A percentile compares a stretch with the other conserved stretches of the same genome.
Evolutionary conservation across 2,329 filamentous ascomycete genomes (phyloP).

Genomic region (Colletotrichum euphorbiae): DNA sequence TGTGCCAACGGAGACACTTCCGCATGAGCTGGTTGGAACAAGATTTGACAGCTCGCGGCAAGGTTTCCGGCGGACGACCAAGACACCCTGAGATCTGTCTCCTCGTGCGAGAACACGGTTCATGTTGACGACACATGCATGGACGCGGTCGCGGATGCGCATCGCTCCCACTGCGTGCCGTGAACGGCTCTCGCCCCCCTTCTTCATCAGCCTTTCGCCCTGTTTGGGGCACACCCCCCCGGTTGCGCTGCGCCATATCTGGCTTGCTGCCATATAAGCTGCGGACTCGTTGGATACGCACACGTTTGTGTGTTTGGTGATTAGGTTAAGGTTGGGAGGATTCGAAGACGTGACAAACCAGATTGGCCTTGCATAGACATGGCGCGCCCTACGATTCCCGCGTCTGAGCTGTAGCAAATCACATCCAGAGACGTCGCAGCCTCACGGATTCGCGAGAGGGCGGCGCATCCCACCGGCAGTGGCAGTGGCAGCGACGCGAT

Average conservation of each 20-base stretch:
- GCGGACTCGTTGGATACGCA: too few species aligned
- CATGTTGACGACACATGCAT: neutral
- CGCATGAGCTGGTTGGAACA: neutral
- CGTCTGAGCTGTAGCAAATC: neutral
- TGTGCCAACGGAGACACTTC: neutral
- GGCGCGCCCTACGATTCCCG: neutral
- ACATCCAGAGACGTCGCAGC: too few species aligned
- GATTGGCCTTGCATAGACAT: neutral
- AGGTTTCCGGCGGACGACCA: neutral
- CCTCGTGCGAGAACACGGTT: neutral
- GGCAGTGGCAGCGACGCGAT: too few species aligned
- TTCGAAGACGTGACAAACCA: constrained; percentile 10
- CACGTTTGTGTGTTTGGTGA: neutral
- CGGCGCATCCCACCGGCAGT: too few species aligned
- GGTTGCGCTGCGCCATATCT: too few species aligned
- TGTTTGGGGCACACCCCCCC: too few species aligned
- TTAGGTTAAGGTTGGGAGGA: constrained; percentile 17
- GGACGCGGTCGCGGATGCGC: neutral
- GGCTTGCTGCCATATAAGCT: too few species aligned
- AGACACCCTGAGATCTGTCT: neutral
- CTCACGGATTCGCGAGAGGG: too few species aligned
- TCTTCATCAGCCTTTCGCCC: too few species aligned
- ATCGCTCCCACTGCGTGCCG: neutral
- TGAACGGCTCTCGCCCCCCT: too few species aligned
- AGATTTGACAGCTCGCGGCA: too few species aligned